These are phyloP conservation scores for Castanospermum australe DNA, from an alignment of 306 rosid species.

Conservation along the genomic window DNA sequence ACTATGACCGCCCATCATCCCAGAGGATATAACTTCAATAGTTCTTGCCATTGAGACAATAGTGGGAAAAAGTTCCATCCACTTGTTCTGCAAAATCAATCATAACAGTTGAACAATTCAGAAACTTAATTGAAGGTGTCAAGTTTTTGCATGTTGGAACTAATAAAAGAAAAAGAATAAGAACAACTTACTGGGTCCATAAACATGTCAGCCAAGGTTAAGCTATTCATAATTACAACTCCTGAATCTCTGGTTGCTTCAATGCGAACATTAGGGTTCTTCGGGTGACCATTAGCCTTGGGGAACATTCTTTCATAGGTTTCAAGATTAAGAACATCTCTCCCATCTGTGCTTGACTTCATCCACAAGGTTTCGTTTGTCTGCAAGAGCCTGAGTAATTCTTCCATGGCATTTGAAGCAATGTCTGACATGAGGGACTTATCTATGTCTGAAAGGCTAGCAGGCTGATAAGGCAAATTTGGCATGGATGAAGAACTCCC, in stretches of 20 bases:
- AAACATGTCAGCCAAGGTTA: slow-evolving; percentile 78
- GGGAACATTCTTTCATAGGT: slow-evolving; percentile 62
- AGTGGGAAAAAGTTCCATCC: slow-evolving; percentile 78
- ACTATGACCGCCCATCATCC: slow-evolving; percentile 70
- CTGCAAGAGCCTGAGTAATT: slow-evolving; percentile 73
- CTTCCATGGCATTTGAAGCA: slow-evolving; percentile 79
- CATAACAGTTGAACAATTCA: not conserved
- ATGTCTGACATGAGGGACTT: slow-evolving; percentile 77
- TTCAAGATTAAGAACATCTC: slow-evolving; percentile 71
- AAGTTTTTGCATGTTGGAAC: not conserved
- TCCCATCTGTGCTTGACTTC: slow-evolving; percentile 56
- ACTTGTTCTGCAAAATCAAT: slow-evolving; percentile 67
- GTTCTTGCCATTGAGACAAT: slow-evolving; percentile 79
- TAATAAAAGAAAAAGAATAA: not conserved
- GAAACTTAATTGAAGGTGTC: not conserved
- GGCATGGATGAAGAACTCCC: slow-evolving; percentile 60
- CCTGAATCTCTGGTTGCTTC: slow-evolving; percentile 86
- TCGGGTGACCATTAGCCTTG: slow-evolving; percentile 47
- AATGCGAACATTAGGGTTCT: slow-evolving; percentile 57
- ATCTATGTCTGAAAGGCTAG: slow-evolving; percentile 60
- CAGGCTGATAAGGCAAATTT: slow-evolving; percentile 56
- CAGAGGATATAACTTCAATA: slow-evolving; percentile 76
- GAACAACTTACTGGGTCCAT: slow-evolving; percentile 67
- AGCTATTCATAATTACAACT: slow-evolving; percentile 73
- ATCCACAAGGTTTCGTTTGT: slow-evolving; percentile 87